Evolutionary conservation across 2,329 filamentous ascomycete species (phyloP).

Genomic region (Epichloe scottii): DNA sequence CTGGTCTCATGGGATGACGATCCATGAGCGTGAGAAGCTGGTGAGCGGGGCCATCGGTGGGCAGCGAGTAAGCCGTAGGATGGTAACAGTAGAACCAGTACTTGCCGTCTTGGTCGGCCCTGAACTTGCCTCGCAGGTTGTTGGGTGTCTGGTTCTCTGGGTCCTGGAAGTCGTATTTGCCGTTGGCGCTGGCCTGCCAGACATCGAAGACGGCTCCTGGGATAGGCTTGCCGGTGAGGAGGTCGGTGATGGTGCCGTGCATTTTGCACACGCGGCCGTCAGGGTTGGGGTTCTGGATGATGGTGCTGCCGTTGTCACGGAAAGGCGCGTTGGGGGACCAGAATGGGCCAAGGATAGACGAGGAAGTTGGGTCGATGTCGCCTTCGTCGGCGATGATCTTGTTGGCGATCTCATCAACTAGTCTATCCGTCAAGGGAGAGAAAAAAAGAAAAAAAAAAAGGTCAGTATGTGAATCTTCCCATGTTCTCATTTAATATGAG

Average conservation of each 20-base stretch:
- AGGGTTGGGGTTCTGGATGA: slow-evolving; percentile 49
- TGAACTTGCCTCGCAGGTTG: slow-evolving; percentile 68
- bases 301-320: slow-evolving; percentile 51
- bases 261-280: slow-evolving; percentile 50
- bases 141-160: slow-evolving; percentile 57
- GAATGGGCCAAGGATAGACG: slow-evolving; percentile 66
- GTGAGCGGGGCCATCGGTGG: slow-evolving; percentile 43
- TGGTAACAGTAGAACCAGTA: slow-evolving; percentile 65
- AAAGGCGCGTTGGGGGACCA: slow-evolving; percentile 66
- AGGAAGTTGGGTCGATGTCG: slow-evolving; percentile 54
- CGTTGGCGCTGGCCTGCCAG: slow-evolving; percentile 66
- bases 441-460: not conserved
- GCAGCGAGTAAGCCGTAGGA: slow-evolving; percentile 61
- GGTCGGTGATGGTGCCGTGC: slow-evolving; percentile 55
- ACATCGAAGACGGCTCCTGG: slow-evolving; percentile 60
- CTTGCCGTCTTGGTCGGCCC: slow-evolving; percentile 54
- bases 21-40: slow-evolving; percentile 33
- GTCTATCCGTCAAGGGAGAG: slow-evolving; percentile 21
- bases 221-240: slow-evolving; percentile 54
- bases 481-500: not conserved
- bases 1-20: slow-evolving; percentile 35
- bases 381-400: slow-evolving; percentile 50
- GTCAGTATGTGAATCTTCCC: not conserved
- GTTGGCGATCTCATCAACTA: slow-evolving; percentile 50
- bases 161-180: slow-evolving; percentile 67